These are phyloP conservation scores for Lathyrus aphaca DNA, from an alignment of 306 rosid species.

Conservation along the genomic window DNA sequence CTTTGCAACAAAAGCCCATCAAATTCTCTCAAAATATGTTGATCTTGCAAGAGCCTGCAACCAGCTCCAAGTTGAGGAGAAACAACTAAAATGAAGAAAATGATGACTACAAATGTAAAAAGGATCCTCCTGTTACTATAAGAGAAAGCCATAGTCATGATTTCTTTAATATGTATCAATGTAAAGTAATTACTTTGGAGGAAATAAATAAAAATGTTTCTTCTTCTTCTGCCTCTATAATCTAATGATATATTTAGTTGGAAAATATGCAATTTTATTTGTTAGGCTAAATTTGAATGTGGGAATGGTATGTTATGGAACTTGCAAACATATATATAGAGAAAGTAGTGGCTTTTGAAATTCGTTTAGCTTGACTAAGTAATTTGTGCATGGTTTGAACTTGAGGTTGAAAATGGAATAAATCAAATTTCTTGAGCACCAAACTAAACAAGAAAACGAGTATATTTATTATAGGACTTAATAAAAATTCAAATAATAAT, in stretches of 20 bases:
- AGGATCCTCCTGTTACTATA: constrained; percentile 29
- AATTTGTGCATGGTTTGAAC: constrained; percentile 27
- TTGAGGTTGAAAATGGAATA: constrained; percentile 43
- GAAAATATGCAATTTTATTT: too few species aligned
- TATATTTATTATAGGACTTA: not conserved
- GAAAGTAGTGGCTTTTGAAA: too few species aligned
- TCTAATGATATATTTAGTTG: too few species aligned
- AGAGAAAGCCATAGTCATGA: not conserved
- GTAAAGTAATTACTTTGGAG: not conserved
- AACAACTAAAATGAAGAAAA: constrained; percentile 35
- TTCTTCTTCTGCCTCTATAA: not conserved
- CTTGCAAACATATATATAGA: too few species aligned
- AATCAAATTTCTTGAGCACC: constrained; percentile 39
- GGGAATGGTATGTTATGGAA: too few species aligned
- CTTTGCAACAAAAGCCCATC: constrained; percentile 43
- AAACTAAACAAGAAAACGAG: not conserved
- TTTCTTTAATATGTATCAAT: not conserved
- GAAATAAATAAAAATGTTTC: not conserved
- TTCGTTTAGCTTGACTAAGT: constrained; percentile 18
- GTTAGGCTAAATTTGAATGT: too few species aligned
- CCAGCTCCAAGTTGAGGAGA: constrained; percentile 44
- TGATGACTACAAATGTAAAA: constrained; percentile 34
- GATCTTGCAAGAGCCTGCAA: constrained; percentile 48
- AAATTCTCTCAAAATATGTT: not conserved
- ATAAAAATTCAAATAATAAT: too few species aligned